Evolutionary conservation across 2,329 filamentous ascomycete genomes (phyloP), one percentile per base, ranked within the genome.

Genomic region (Nothophoma quercina): DNA sequence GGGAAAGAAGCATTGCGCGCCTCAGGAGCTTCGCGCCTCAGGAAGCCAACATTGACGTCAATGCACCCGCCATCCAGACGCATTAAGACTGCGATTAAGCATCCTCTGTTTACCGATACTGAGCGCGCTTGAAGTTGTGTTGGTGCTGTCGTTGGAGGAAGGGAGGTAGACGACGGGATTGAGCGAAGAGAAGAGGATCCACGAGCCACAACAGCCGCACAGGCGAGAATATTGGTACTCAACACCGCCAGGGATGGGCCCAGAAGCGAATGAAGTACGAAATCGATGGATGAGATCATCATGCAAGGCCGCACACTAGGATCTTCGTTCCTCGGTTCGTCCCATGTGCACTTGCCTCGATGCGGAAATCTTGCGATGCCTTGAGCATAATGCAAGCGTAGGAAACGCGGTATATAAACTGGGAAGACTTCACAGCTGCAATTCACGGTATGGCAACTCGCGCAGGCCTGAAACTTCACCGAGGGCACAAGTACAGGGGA

Each of bases 21-120:
- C 19, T 18, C 28, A 44, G 34, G 39, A 33, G 32, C 15, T 13
- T 44, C 29, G 48, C 47, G 39, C 34, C 48, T 51, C 33, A 39
- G 12, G 19, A 19, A 33, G 40, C 13, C 9, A 13, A 15, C 5
- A 33, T 13, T 19, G 6, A 16, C 9, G n/a, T 18, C 5, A 15
- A n/a, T 15, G 47, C 22, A 10, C 40, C 15, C 40, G 16, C 33
- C 21, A 40, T 44, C 33, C 22, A 15, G 5, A 15, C 22, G 3
- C n/a, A 29, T 18, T 16, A 28, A 12, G 26, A 12, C 5, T 25
- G 8, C 7, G 3, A 10, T 5, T 16, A 10, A 28, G 18, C 30
- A 16, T 22, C 9, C 1, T 25, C 4, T 16, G 1, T 10, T 16
- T 7, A 34, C n/a, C 7, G 16, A 15, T 13, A 29, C 21, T 18